phyloP scores from a whole-genome alignment of 2,329 filamentous ascomycete genomes.

The Chalara sp. region DNA sequence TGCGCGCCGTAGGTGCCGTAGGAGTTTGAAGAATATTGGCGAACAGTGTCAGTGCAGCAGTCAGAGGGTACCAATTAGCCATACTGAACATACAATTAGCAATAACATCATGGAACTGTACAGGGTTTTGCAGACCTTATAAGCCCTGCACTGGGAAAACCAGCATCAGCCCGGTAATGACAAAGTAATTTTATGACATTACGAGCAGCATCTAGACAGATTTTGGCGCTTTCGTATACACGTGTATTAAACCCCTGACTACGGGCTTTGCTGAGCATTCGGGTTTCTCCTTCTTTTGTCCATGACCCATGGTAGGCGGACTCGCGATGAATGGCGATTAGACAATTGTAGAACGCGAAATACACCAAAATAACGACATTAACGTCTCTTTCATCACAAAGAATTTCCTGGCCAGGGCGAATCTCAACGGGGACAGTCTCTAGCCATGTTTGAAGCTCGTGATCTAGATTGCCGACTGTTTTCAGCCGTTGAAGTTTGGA shows the following conservation, averaged over 20 bases:
- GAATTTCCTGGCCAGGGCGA: constrained; percentile 15
- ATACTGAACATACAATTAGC: constrained; percentile 12
- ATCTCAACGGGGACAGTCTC: constrained; percentile 3
- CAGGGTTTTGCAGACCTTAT: background rate
- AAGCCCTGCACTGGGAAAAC: background rate
- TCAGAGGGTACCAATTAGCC: constrained; percentile 75
- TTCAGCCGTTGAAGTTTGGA: background rate
- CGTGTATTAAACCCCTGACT: constrained; percentile 11
- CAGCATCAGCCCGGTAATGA: background rate
- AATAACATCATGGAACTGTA: constrained; percentile 5
- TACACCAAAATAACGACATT: constrained; percentile 17
- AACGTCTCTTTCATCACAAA: constrained; percentile 12
- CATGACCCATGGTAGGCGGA: constrained; percentile 13
- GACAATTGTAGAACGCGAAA: constrained; percentile 16
- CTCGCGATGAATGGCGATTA: constrained; percentile 15
- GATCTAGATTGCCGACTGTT: background rate
- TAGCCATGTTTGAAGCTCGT: background rate
- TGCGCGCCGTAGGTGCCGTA: constrained; percentile 73
- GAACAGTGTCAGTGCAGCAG: constrained; percentile 84
- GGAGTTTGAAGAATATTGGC: constrained; percentile 94
- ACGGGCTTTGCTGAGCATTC: constrained; percentile 5
- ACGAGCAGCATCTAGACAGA: constrained; percentile 17
- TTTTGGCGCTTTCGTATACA: constrained; percentile 13
- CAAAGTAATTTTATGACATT: constrained; percentile 13
- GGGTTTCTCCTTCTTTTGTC: constrained; percentile 1